Evolutionary conservation across 1,284 basidiomycete genomes (phyloP).

Genomic region (Leccinum fallax): DNA sequence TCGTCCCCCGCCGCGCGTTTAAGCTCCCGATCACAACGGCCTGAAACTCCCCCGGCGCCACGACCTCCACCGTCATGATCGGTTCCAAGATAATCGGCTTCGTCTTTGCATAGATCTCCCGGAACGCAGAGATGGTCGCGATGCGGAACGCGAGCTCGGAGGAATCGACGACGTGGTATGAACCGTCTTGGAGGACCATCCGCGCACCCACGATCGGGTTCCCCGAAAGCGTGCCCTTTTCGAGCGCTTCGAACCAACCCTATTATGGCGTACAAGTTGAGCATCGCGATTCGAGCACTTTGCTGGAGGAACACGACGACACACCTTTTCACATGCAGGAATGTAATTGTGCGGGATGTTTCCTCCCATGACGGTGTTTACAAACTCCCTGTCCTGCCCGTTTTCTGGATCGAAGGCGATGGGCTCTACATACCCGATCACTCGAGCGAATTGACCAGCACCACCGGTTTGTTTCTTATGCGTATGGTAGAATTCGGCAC

Average conservation of each 20-base stretch:
- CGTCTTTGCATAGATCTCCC: slow-evolving; percentile 84
- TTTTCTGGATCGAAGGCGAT: slow-evolving; percentile 70
- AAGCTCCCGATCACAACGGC: slow-evolving; percentile 94
- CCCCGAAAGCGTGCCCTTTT: slow-evolving; percentile 90
- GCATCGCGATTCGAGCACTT: neutral
- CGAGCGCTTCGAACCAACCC: slow-evolving; percentile 95
- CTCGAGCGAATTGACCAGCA: slow-evolving; percentile 94
- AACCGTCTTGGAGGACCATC: slow-evolving; percentile 92
- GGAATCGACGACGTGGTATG: slow-evolving; percentile 94
- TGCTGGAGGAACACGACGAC: neutral
- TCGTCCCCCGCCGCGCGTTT: slow-evolving; percentile 93
- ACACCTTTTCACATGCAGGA: slow-evolving; percentile 92
- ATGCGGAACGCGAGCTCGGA: slow-evolving; percentile 96
- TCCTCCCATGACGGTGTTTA: slow-evolving; percentile 89
- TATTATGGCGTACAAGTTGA: slow-evolving; percentile 34
- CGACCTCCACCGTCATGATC: slow-evolving; percentile 98
- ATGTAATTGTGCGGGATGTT: slow-evolving; percentile 93
- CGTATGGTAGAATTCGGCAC: slow-evolving; percentile 86
- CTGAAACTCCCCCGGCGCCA: slow-evolving; percentile 97
- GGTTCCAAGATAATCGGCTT: slow-evolving; percentile 90
- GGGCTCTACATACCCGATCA: slow-evolving; percentile 91
- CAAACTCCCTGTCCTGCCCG: slow-evolving; percentile 79
- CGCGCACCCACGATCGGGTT: slow-evolving; percentile 88
- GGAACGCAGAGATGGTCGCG: slow-evolving; percentile 90
- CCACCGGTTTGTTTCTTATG: slow-evolving; percentile 99